Base-by-base conservation (phyloP, 2,329 filamentous ascomycete species). In the Aspergillus fumigatus region DNA sequence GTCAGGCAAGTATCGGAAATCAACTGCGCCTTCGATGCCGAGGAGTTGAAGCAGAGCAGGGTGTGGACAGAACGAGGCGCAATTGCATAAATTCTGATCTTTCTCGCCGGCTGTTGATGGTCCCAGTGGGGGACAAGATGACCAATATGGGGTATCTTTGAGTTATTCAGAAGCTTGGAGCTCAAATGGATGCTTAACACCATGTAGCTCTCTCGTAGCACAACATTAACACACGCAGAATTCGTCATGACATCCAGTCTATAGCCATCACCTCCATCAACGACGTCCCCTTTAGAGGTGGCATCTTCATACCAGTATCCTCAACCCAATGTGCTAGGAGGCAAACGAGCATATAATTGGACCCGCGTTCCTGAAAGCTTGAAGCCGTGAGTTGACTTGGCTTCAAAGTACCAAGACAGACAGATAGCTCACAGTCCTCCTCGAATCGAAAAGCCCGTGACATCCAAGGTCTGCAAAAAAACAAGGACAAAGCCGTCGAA, bases 281-380 rank as follows among this genome's bases (percentile, higher is more conserved):
- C 21, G 84, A 84, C 57, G 78, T 84, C 41, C 81, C 82, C 0
- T 84, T 80, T 51, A 80, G 81, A 9, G 75, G 75, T 84, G 11
- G 80, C 77, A 25, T 82, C 78, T 0, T 77, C 74, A 0, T 47
- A 57, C 7, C 57, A 58, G 0, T 75, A 79, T 53, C 53, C 66
- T 0, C 57, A 58, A 78, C 75, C 32, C 75, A 79, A 56, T 77
- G 76, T 48, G 83, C 73, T 1, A 76, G 21, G 78, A 82, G 29
- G 81, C 84, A 0, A 77, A 82, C 6, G 6, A 83, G 1, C 81
- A 87, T 64, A 82, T 87, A 6, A 87, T 88, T 65, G 84, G 85
- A 0, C 74, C 85, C 32, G 81, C 85, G 0, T 69, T 88, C 51
- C 64, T 87, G 11, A 87, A 87, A 59, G 84, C 87, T 59, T 88